phyloP scores from a whole-genome alignment of 1,139 yeast species.

The Magnusiomyces clavatus region DNA sequence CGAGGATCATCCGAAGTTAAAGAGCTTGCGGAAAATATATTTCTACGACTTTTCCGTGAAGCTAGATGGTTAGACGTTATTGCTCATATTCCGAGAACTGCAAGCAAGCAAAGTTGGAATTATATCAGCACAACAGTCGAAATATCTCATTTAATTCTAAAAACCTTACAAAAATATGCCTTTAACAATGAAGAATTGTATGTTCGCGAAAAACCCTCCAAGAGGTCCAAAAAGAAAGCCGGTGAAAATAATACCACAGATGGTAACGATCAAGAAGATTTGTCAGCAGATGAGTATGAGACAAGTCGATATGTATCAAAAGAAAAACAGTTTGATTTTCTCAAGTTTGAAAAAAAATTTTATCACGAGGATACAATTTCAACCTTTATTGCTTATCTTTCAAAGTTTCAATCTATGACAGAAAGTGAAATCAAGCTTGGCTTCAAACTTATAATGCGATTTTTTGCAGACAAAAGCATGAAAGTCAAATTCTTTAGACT shows the following conservation, averaged over 20 bases:
- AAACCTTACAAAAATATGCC: constrained; percentile 59
- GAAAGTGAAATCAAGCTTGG: constrained; percentile 56
- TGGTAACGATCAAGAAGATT: constrained; percentile 39
- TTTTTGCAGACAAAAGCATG: constrained; percentile 58
- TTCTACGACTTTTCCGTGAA: constrained; percentile 54
- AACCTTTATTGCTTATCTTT: constrained; percentile 45
- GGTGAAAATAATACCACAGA: constrained; percentile 39
- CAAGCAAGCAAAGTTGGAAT: constrained; percentile 56
- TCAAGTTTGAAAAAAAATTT: constrained; percentile 34
- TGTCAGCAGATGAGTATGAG: constrained; percentile 33
- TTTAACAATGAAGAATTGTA: constrained; percentile 53
- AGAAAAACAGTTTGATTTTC: constrained; percentile 46
- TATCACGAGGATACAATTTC: constrained; percentile 38
- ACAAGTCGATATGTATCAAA: constrained; percentile 32
- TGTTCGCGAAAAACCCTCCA: constrained; percentile 42
- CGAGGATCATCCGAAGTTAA: constrained; percentile 35
- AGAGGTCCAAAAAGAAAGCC: constrained; percentile 26
- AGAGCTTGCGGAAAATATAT: constrained; percentile 44
- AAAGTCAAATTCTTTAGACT: constrained; percentile 58
- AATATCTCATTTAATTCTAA: constrained; percentile 57
- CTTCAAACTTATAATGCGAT: constrained; percentile 61
- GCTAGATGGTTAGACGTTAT: constrained; percentile 55
- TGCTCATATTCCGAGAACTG: constrained; percentile 54
- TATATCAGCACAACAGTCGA: constrained; percentile 59
- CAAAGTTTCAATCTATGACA: constrained; percentile 54